phyloP scores from a whole-genome alignment of 2,329 filamentous ascomycete genomes.

The Aspergillus awamori region DNA sequence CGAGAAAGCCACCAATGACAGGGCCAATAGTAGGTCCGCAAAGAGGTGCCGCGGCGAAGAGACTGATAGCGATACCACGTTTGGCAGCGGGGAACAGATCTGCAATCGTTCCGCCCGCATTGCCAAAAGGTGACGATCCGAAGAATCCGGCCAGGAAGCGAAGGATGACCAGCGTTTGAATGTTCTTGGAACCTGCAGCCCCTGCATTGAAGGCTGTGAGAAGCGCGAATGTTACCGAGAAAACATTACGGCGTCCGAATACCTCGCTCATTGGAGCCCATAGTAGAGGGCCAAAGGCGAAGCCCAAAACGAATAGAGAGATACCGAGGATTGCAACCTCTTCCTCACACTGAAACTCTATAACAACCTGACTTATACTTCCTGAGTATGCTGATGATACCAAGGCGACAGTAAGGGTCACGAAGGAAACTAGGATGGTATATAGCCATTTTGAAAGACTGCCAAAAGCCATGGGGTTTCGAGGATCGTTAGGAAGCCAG shows the following conservation, averaged over 20 bases:
- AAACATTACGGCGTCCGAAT: constrained; percentile 41
- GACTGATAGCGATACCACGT: constrained; percentile 61
- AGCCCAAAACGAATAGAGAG: constrained; percentile 52
- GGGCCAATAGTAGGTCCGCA: constrained; percentile 67
- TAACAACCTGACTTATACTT: constrained; percentile 39
- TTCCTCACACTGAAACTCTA: constrained; percentile 37
- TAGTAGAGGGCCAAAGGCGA: constrained; percentile 49
- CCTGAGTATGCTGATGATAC: constrained; percentile 49
- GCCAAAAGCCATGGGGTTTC: constrained; percentile 45
- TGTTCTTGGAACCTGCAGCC: constrained; percentile 60
- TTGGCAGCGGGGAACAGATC: constrained; percentile 61
- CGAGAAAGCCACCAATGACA: constrained; percentile 68
- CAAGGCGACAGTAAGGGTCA: constrained; percentile 47
- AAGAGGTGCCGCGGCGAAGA: constrained; percentile 70
- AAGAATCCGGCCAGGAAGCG: constrained; percentile 68
- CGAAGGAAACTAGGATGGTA: constrained; percentile 41
- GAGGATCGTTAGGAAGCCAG: constrained; percentile 47
- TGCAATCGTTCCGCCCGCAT: constrained; percentile 64
- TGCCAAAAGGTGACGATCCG: constrained; percentile 64
- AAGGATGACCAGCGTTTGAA: constrained; percentile 64
- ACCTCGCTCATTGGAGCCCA: constrained; percentile 48
- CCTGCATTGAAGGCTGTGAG: constrained; percentile 66
- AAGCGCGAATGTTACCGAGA: constrained; percentile 36
- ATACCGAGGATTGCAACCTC: constrained; percentile 48
- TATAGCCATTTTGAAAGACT: constrained; percentile 44